Evolutionary conservation across 1,284 basidiomycete species (phyloP).

Genomic region (Trichosporon coremiiforme): DNA sequence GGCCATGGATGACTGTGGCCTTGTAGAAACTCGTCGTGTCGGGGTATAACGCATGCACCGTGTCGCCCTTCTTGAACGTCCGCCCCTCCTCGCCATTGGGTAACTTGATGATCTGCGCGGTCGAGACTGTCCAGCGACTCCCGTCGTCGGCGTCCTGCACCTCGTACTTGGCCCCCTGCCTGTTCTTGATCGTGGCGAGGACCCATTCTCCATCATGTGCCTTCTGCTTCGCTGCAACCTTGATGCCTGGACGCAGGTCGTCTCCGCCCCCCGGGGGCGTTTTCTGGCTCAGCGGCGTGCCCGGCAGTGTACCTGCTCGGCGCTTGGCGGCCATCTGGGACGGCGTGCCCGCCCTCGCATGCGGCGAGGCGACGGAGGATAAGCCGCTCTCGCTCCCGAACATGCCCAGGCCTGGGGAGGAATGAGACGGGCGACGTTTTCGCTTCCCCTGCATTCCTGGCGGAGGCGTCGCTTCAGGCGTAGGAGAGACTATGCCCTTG

Average conservation of each 20-base stretch:
- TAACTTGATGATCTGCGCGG: slow-evolving; percentile 58
- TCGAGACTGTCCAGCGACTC: slow-evolving; percentile 55
- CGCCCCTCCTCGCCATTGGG: slow-evolving; percentile 50
- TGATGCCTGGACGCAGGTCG: slow-evolving; percentile 54
- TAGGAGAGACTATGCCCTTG: not conserved
- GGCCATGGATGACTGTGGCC: slow-evolving; percentile 50
- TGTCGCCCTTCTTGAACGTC: slow-evolving; percentile 47
- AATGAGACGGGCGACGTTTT: slow-evolving; percentile 25
- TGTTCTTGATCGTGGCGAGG: slow-evolving; percentile 54
- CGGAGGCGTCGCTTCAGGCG: slow-evolving; percentile 28
- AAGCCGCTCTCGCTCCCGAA: slow-evolving; percentile 15
- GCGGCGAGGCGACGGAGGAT: slow-evolving; percentile 33
- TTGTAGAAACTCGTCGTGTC: slow-evolving; percentile 61
- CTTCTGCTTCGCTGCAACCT: slow-evolving; percentile 29
- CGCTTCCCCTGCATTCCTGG: slow-evolving; percentile 30
- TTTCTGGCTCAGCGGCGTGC: slow-evolving; percentile 50
- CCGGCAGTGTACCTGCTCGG: slow-evolving; percentile 20
- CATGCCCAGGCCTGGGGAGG: slow-evolving; percentile 24
- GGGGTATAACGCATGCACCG: slow-evolving; percentile 59
- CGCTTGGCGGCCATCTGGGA: slow-evolving; percentile 23
- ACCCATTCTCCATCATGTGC: slow-evolving; percentile 54
- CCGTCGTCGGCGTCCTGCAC: slow-evolving; percentile 53
- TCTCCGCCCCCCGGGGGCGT: slow-evolving; percentile 55
- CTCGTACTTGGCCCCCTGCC: slow-evolving; percentile 55
- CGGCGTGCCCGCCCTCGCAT: slow-evolving; percentile 24